These are phyloP conservation scores for Raphanus sativus DNA, from an alignment of 345 rosid genomes.

Conservation along the genomic window DNA sequence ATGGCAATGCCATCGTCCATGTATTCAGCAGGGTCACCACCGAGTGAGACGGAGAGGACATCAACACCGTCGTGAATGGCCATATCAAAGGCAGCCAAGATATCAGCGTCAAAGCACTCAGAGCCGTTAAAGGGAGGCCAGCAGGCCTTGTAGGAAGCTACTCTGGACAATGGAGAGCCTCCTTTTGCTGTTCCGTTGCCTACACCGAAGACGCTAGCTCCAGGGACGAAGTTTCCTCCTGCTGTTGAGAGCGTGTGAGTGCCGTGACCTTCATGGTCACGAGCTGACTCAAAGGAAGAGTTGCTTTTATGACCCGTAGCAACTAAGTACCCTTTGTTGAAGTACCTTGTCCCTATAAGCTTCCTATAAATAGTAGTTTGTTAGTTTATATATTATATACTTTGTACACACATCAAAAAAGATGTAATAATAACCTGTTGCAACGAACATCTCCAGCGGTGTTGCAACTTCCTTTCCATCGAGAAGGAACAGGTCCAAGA, in stretches of 20 bases:
- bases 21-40: slow-evolving; percentile 2
- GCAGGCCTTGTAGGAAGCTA: slow-evolving; percentile 49
- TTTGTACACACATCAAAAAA: too few species aligned
- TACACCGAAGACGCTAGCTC: slow-evolving; percentile 13
- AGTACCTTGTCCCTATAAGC: slow-evolving; percentile 23
- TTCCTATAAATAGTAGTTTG: neutral
- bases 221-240: neutral
- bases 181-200: slow-evolving; percentile 8
- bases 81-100: slow-evolving; percentile 40
- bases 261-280: slow-evolving; percentile 9
- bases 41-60: slow-evolving; percentile 42
- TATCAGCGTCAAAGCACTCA: slow-evolving; percentile 45
- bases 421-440: neutral
- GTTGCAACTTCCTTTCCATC: slow-evolving; percentile 16
- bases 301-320: neutral
- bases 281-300: slow-evolving; percentile 7
- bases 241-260: slow-evolving; percentile 23
- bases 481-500: slow-evolving; percentile 47
- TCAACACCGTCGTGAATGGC: slow-evolving; percentile 49
- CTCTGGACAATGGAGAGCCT: slow-evolving; percentile 37
- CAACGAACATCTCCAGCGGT: neutral
- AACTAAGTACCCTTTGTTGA: slow-evolving; percentile 17
- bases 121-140: slow-evolving; percentile 27
- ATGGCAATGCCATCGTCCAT: slow-evolving; percentile 9
- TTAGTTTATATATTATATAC: too few species aligned